Evolutionary conservation across 208 protist species (phyloP).

Genomic region (Crithidia sp.): DNA sequence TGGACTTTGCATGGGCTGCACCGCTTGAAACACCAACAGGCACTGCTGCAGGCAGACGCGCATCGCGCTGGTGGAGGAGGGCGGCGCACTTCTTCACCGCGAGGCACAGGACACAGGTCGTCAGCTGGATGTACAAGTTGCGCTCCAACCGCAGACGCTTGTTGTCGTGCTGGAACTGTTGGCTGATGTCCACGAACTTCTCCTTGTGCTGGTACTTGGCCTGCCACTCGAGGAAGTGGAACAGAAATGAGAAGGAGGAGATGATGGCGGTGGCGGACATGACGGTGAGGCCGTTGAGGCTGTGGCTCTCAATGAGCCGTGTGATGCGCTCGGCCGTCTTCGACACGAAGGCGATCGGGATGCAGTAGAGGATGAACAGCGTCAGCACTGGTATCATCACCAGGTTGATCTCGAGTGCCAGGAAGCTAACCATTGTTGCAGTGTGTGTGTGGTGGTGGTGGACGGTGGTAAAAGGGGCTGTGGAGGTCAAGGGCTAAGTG

Average conservation of each 20-base stretch:
- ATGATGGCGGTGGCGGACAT: constrained; percentile 39
- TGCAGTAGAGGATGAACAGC: constrained; percentile 54
- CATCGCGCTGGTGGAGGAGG: constrained; percentile 10
- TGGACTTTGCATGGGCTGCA: constrained; percentile 1
- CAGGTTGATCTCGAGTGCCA: constrained; percentile 55
- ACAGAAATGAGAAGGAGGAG: constrained; percentile 48
- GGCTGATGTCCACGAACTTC: constrained; percentile 56
- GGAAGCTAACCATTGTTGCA: constrained; percentile 40
- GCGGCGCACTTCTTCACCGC: constrained; percentile 46
- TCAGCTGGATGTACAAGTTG: constrained; percentile 78
- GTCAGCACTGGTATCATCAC: constrained; percentile 54
- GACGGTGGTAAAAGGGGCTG: not conserved
- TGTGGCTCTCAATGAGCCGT: constrained; percentile 40
- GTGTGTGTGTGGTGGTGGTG: not conserved
- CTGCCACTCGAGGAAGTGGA: constrained; percentile 58
- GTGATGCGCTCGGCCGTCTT: constrained; percentile 35
- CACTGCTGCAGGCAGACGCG: not conserved
- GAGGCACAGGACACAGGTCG: constrained; percentile 53
- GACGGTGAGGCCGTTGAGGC: constrained; percentile 47
- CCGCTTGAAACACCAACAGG: not conserved
- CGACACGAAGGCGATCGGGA: constrained; percentile 43
- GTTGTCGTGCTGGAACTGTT: constrained; percentile 66
- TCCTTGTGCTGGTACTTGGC: constrained; percentile 48
- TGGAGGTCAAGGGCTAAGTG: too few species aligned
- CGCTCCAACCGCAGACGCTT: constrained; percentile 62